Evolutionary conservation across 495 filamentous ascomycete genomes (phyloP).

Genomic region (Cairneyella variabilis): DNA sequence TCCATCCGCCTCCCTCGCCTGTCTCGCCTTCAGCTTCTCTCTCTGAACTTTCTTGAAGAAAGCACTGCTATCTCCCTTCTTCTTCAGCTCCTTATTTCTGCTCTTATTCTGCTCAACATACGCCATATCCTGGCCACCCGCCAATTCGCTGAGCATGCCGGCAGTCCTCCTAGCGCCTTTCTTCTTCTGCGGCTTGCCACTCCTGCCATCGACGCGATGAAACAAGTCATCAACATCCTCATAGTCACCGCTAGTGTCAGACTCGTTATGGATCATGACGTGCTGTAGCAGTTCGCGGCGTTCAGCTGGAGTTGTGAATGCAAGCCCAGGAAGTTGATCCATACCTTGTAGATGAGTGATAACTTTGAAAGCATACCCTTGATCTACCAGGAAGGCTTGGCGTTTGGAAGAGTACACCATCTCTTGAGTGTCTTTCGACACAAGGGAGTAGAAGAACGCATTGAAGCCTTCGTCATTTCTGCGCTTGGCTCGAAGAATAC

Average conservation of each 20-base stretch:
- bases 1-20: constrained; percentile 7
- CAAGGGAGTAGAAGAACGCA: constrained; percentile 97
- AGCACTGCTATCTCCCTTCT: constrained; percentile 49
- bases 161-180: constrained; percentile 72
- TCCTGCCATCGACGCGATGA: constrained; percentile 44
- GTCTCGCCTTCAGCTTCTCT: constrained; percentile 55
- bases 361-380: constrained; percentile 98
- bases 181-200: constrained; percentile 39
- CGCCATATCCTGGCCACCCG: constrained; percentile 92
- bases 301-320: constrained; percentile 75
- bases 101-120: constrained; percentile 85
- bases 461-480: constrained; percentile 99
- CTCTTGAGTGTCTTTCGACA: constrained; percentile 94
- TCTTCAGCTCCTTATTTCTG: constrained; percentile 74
- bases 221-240: constrained; percentile 84
- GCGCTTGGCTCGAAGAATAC: constrained; percentile 93
- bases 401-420: constrained; percentile 98
- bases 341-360: constrained; percentile 95
- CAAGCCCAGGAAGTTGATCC: constrained; percentile 74
- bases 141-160: constrained; percentile 77
- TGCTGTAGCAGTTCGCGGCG: constrained; percentile 84
- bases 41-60: constrained; percentile 80
- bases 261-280: constrained; percentile 70
- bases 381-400: constrained; percentile 96
- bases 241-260: constrained; percentile 62